Conservation (phyloP, 148 eudicot species). For the Arbutus unedo region DNA sequence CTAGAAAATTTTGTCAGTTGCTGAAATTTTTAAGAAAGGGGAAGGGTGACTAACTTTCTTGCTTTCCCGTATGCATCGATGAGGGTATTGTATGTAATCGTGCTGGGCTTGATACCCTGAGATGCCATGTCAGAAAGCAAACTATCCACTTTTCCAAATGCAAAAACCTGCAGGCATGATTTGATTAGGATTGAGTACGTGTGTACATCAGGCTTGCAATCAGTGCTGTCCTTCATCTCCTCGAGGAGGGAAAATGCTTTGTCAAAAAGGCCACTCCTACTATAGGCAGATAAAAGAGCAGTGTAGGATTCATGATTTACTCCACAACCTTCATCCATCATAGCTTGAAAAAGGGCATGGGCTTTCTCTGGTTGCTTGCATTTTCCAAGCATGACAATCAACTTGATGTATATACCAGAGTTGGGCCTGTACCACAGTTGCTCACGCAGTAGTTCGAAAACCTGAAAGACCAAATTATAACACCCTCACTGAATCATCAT, state of each 20-base stretch:
- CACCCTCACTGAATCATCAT: neutral
- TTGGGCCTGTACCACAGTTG: constrained; percentile 90
- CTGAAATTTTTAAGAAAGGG: neutral
- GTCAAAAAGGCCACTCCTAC: constrained; percentile 71
- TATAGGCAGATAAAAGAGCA: constrained; percentile 85
- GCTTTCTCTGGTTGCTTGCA: constrained; percentile 90
- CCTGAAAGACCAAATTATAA: constrained; percentile 36
- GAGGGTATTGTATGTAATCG: constrained; percentile 80
- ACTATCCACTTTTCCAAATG: constrained; percentile 54
- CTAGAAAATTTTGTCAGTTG: neutral
- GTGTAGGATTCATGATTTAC: constrained; percentile 69
- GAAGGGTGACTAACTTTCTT: constrained; percentile 43
- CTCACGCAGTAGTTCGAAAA: constrained; percentile 80
- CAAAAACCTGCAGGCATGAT: constrained; percentile 66
- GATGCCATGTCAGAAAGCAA: constrained; percentile 76
- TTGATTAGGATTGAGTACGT: constrained; percentile 84
- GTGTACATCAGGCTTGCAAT: constrained; percentile 74
- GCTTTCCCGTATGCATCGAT: constrained; percentile 88
- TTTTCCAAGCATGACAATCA: constrained; percentile 93
- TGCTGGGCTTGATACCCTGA: constrained; percentile 75
- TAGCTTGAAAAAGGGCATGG: constrained; percentile 53
- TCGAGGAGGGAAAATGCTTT: constrained; percentile 75
- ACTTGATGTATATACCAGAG: constrained; percentile 68
- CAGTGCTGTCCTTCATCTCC: constrained; percentile 59
- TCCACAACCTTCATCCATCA: constrained; percentile 85